Evolutionary conservation across 768 basidiomycete species (phyloP), one percentile per base, ranked within the genome.

Genomic region (Clavulina sp.): DNA sequence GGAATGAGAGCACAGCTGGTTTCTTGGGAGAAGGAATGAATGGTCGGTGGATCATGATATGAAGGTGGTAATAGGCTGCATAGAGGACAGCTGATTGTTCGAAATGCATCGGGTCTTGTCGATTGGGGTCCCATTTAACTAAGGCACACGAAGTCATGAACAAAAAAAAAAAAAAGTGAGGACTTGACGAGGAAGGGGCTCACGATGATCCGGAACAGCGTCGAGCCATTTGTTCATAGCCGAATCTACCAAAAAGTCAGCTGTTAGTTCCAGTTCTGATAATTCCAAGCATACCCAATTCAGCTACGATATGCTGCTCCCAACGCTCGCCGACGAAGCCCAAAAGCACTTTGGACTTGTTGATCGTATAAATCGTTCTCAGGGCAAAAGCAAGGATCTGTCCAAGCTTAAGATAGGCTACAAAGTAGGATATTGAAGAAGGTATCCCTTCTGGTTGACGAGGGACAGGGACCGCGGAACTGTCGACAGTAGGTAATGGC

Each of bases 11-110:
- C 1, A 65, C 61, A 0, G 73, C 69, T 0, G 70, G 70, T 54
- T 69, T 76, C 41, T 71, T 65, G 2, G 76, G 73, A 0, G 74
- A 74, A 0, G 79, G 80, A 52, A 88, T 78, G 65, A 84, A 86
- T 0, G 83, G 79, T 2, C 84, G 77, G 62, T 87, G 84, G 34
- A 84, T 70, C 32, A 82, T 68, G 55, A 87, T 84, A 62, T 81
- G 77, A 13, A 76, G 66, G 52, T 79, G 70, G 57, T 84, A 74
- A 60, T 80, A 86, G 4, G 72, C 66, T 19, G 70, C 66, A 51
- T 75, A 71, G 2, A 85, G 66, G 2, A 65, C 63, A 1, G 76
- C 78, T 1, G 78, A 78, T 61, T 81, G 78, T 41, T 72, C 68
- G 55, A 80, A 71, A 52, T 76, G 73, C 1, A 66, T 54, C 1